Percentiles rank a stretch among this genome's conserved stretches.
phyloP scores from a whole-genome alignment of 2,329 filamentous ascomycete genomes.

The Coniochaeta hoffmannii region DNA sequence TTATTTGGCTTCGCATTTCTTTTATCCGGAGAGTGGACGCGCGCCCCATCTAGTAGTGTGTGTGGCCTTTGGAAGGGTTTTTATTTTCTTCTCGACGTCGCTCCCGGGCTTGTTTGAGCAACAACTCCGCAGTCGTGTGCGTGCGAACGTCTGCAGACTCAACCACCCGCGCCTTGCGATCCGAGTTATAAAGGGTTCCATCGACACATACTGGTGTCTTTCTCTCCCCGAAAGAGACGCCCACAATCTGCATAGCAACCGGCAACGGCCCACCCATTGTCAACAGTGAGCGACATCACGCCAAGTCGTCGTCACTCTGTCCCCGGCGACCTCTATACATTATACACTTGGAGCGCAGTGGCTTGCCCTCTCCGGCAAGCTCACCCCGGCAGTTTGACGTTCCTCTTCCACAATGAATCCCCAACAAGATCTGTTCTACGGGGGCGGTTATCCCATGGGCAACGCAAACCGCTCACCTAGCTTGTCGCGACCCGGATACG shows the following conservation, averaged over 20 bases:
- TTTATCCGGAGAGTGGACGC: neutral
- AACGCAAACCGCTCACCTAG: constrained; percentile 63
- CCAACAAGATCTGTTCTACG: constrained; percentile 60
- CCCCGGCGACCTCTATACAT: neutral
- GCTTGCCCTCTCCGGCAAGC: neutral
- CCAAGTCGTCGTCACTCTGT: neutral
- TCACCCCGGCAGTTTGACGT: constrained; percentile 10
- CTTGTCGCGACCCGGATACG: constrained; percentile 56
- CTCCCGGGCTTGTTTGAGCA: too few species aligned
- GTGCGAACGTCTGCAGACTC: too few species aligned
- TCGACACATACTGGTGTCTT: neutral
- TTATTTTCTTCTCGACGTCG: neutral
- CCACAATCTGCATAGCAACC: neutral
- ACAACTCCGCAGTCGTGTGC: too few species aligned
- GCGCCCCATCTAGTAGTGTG: constrained; percentile 1
- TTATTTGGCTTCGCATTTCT: neutral
- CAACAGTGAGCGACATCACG: neutral
- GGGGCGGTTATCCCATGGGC: constrained; percentile 51
- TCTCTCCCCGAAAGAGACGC: neutral
- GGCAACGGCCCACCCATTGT: neutral
- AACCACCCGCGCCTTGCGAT: too few species aligned
- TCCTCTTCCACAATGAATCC: constrained; percentile 31
- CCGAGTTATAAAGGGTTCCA: neutral
- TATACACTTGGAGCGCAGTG: neutral
- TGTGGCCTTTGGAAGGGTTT: neutral